phyloP scores from a whole-genome alignment of 2,329 filamentous ascomycete species.

The Clonostachys rhizophaga region DNA sequence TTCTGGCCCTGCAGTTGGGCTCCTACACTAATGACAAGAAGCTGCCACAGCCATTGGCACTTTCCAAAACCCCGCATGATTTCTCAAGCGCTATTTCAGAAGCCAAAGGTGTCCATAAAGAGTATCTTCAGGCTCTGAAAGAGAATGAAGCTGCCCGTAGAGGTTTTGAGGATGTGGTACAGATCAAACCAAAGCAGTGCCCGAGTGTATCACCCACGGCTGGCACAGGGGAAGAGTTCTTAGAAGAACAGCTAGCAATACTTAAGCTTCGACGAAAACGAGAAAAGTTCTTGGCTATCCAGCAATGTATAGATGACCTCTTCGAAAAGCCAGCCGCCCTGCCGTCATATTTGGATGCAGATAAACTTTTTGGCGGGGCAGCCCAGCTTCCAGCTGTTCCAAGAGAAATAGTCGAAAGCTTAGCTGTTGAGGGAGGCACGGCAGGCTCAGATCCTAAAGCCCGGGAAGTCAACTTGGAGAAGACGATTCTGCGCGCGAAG shows the following conservation, averaged over 20 bases:
- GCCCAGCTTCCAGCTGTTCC: slow-evolving; percentile 44
- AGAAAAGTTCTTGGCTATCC: slow-evolving; percentile 42
- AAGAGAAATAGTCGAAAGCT: slow-evolving; percentile 42
- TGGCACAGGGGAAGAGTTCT: slow-evolving; percentile 4
- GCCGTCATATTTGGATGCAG: slow-evolving; percentile 42
- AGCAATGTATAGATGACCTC: slow-evolving; percentile 45
- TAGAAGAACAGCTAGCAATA: slow-evolving; percentile 47
- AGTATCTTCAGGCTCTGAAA: slow-evolving; percentile 50
- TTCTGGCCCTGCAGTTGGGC: slow-evolving; percentile 49
- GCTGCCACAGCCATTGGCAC: slow-evolving; percentile 38
- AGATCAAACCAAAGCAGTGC: slow-evolving; percentile 4
- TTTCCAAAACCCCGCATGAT: slow-evolving; percentile 31
- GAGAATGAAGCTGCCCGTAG: slow-evolving; percentile 29
- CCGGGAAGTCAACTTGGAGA: slow-evolving; percentile 42
- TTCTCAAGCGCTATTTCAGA: slow-evolving; percentile 26
- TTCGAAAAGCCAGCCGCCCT: slow-evolving; percentile 45
- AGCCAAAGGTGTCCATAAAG: slow-evolving; percentile 41
- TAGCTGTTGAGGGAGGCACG: slow-evolving; percentile 38
- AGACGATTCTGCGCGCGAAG: slow-evolving; percentile 53
- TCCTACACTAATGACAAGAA: slow-evolving; percentile 37
- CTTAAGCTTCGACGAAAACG: slow-evolving; percentile 48
- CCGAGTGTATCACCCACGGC: too few relatives aligned
- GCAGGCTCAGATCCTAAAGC: slow-evolving; percentile 35
- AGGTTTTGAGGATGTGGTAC: slow-evolving; percentile 3
- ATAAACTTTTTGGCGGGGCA: slow-evolving; percentile 38